Base-by-base conservation (phyloP, 495 filamentous ascomycete species). In the Talaromyces thailandensis region DNA sequence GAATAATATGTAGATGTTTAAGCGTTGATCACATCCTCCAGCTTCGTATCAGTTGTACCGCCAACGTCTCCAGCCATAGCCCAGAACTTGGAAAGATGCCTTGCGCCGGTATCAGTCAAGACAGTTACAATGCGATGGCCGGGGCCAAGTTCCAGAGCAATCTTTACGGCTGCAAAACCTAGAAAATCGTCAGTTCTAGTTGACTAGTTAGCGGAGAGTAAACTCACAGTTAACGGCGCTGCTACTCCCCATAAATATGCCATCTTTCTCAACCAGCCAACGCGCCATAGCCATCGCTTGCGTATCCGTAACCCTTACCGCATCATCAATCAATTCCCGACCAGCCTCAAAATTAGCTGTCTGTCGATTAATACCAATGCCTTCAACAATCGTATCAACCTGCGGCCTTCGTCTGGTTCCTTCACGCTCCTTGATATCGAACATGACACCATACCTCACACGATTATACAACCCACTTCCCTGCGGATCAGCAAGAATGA, bases 11-110 rank as follows among this genome's bases (percentile, higher is more conserved):
- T n/a, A 55, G 11, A 8, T 52, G 48, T 55, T 51, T 23, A 55
- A 28, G 72, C 74, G 66, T 76, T 79, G 45, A 84, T 64, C 18
- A 86, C 78, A 63, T 84, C 79, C 58, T 77, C 75, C 12, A 86
- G 71, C 64, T 74, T 79, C 6, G 76, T 83, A 62, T 81, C 78
- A 21, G 71, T 72, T 6, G 78, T 78, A 25, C 75, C 81, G 4
- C 88, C 90, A 62, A 92, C 79, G 58, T 88, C 83, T 9, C 86
- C 91, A 43, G 91, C 86, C 62, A 83, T 82, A 63, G 90, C 89
- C 91, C 92, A 98, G 75, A 98, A 96, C 70, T 93, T 93, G 63
- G 89, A 95, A 26, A 99, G 75, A 74, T 99, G 95, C 66, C 94
- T 81, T 21, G 88, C 89, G 2, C 94, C 94, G 28, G 87, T 90